Conservation (phyloP, 73 alveolate genomes). For the Loxodes magnus region DNA sequence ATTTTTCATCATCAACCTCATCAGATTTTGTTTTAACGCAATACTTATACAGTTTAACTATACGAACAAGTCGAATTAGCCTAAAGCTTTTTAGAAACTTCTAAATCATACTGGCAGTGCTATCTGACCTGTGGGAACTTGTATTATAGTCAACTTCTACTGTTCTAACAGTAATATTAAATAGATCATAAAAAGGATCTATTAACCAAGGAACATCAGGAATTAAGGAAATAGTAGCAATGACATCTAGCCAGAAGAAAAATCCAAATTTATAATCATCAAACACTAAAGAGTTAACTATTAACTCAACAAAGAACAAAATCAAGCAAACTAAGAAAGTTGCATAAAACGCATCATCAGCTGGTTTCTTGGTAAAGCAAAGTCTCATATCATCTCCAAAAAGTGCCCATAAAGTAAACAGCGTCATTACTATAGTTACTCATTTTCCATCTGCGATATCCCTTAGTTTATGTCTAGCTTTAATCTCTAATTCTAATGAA, state of each 20-base stretch:
- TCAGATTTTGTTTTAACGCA: slow-evolving; percentile 13
- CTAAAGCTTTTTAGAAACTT: slow-evolving; percentile 29
- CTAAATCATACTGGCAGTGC: slow-evolving; percentile 1
- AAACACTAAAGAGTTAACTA: slow-evolving; percentile 28
- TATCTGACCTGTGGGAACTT: not conserved
- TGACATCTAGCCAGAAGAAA: slow-evolving; percentile 58
- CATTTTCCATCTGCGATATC: slow-evolving; percentile 41
- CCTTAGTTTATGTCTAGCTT: slow-evolving; percentile 12
- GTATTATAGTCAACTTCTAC: slow-evolving; percentile 26
- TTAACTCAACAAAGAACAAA: slow-evolving; percentile 35
- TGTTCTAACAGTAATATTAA: slow-evolving; percentile 15
- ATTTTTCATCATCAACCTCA: not conserved
- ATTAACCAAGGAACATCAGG: slow-evolving; percentile 44
- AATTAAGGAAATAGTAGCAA: slow-evolving; percentile 46
- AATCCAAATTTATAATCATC: slow-evolving; percentile 46
- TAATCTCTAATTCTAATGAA: slow-evolving; percentile 10
- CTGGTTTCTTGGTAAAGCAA: slow-evolving; percentile 25
- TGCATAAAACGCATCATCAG: slow-evolving; percentile 22
- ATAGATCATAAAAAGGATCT: slow-evolving; percentile 21
- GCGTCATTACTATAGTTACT: slow-evolving; percentile 34
- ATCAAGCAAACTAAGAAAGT: slow-evolving; percentile 26
- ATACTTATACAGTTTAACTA: slow-evolving; percentile 52
- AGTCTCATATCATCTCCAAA: slow-evolving; percentile 52
- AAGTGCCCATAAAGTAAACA: slow-evolving; percentile 44
- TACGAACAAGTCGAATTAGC: slow-evolving; percentile 46